Evolutionary conservation across 1,284 basidiomycete species (phyloP).

Genomic region (Phylloboletellus chloephorus): DNA sequence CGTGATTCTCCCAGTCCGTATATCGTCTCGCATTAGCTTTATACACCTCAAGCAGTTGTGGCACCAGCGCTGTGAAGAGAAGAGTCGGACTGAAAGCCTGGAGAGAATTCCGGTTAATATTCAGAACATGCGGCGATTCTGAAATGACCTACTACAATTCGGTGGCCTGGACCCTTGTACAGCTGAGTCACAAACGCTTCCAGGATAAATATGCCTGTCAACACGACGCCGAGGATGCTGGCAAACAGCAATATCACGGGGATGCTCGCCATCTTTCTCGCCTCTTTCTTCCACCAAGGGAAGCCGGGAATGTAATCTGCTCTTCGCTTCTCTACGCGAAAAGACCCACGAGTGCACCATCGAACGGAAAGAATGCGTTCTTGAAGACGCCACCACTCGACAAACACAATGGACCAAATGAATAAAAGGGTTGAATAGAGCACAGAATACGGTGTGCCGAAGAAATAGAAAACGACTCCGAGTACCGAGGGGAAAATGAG

Average conservation of each 20-base stretch:
- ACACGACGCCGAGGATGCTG: constrained; percentile 58
- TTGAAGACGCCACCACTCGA: constrained; percentile 84
- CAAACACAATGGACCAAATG: constrained; percentile 80
- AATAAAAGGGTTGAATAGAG: constrained; percentile 73
- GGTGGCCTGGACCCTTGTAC: constrained; percentile 82
- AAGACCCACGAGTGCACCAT: constrained; percentile 75
- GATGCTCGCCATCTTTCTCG: constrained; percentile 68
- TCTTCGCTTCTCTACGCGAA: constrained; percentile 72
- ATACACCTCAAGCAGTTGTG: constrained; percentile 78
- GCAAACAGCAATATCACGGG: constrained; percentile 81
- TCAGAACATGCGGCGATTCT: neutral
- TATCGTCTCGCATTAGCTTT: constrained; percentile 64
- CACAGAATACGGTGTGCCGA: constrained; percentile 67
- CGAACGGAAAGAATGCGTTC: constrained; percentile 76
- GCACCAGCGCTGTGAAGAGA: constrained; percentile 79
- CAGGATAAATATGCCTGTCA: constrained; percentile 79
- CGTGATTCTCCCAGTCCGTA: constrained; percentile 90
- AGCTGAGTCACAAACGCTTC: constrained; percentile 84
- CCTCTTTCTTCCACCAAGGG: constrained; percentile 73
- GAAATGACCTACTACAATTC: constrained; percentile 58
- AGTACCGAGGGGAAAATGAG: constrained; percentile 64
- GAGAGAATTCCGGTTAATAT: constrained; percentile 2
- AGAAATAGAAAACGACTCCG: constrained; percentile 58
- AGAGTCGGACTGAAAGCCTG: constrained; percentile 81
- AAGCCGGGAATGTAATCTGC: constrained; percentile 58